Conservation (phyloP, 345 rosid species). For the Durio zibethinus region DNA sequence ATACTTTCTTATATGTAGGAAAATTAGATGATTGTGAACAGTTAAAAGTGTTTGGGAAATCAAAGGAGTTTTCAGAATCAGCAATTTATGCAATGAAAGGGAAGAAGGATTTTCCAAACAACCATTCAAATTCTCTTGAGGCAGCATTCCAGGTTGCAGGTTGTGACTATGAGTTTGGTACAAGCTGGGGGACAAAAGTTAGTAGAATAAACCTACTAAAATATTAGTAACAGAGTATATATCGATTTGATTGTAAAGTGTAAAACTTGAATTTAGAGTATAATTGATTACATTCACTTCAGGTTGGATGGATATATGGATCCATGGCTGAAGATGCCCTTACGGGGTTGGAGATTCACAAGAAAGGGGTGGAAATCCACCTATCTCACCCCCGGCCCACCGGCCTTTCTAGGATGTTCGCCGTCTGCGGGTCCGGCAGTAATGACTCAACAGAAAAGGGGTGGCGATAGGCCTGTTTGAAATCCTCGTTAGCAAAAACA, state of each 20-base stretch:
- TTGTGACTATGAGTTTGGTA: conserved; percentile 44
- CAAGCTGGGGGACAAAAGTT: conserved; percentile 59
- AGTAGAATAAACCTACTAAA: not conserved
- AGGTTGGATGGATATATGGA: conserved; percentile 72
- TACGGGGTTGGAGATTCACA: conserved; percentile 42
- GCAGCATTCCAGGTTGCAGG: conserved; percentile 42
- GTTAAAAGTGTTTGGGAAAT: conserved; percentile 53
- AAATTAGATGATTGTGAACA: conserved; percentile 13
- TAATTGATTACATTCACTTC: not conserved
- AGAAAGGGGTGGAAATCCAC: conserved; percentile 50
- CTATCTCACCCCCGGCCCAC: conserved; percentile 30
- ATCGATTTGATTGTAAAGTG: not conserved
- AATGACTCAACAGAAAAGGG: conserved; percentile 55
- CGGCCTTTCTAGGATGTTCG: conserved; percentile 57
- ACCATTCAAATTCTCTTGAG: conserved; percentile 23
- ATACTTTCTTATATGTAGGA: conserved; percentile 10
- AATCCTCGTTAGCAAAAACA: conserved; percentile 34
- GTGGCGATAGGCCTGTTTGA: conserved; percentile 65
- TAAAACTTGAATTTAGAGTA: not conserved
- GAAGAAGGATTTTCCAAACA: conserved; percentile 4
- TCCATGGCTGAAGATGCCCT: too few species aligned
- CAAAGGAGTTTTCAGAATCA: conserved; percentile 38
- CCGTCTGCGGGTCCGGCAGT: conserved; percentile 36
- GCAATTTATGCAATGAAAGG: conserved; percentile 44
- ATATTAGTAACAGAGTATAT: not conserved